Base-by-base conservation (phyloP, 345 rosid genomes). In the Eucalyptus tenuipes region DNA sequence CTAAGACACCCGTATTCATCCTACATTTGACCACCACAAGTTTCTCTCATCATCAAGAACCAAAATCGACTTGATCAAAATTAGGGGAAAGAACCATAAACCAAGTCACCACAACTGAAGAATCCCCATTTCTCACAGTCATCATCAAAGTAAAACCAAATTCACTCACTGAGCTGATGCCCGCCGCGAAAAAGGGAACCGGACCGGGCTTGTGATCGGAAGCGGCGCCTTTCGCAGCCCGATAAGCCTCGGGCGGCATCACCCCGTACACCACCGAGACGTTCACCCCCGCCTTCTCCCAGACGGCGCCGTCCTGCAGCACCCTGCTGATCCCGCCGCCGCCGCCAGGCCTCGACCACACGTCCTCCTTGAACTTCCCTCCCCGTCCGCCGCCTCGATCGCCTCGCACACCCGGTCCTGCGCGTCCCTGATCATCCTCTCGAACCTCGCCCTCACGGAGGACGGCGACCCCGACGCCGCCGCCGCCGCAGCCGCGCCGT, bases 231-330 rank as follows among this genome's bases (percentile, higher is more conserved):
- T 95, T 96, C 31, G 99, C 99, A 85, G 98, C 99, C 87, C 99
- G 89, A 31, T 98, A 98, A 87, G 99, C 99, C 91, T 98, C 99
- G n/a, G 99, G 99, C 42, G 99, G 99, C 99, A 98, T 98, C 49
- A 95, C 93, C 2, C 99, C 99, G 27, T 98, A 98, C 48, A 98
- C 99, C 5, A 96, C 99, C 40, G 99, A 97, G 90, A 97, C 97
- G 91, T 97, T 97, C 49, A 97, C 99, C 3, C 99, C 99, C 49
- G 99, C 99, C 93, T 98, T 98, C 93, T 97, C 99, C 91, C 95
- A 98, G 68, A 98, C 95, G 85, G 94, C 96, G 4, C 99, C 99
- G 45, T 98, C 98, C 66, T 98, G 99, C 88, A 98, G 92, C 20
- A 97, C 99, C 64, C 99, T 93, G 86, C 99, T 98, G 88, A 98